phyloP scores from a whole-genome alignment of 2,329 filamentous ascomycete species.

The Calonectria honghensis region DNA sequence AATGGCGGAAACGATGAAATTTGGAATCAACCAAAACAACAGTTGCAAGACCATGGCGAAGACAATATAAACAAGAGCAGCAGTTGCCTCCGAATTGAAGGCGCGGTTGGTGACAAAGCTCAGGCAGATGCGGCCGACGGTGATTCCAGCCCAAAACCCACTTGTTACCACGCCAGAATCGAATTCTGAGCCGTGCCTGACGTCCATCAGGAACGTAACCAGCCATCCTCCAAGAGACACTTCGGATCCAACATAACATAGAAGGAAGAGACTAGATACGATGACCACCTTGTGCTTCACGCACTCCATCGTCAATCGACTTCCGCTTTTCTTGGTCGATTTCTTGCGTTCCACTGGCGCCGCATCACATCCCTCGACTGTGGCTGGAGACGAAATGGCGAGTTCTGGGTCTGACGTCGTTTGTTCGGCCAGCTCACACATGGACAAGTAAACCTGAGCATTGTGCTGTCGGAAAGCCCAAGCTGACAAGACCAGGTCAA shows the following conservation, averaged over 20 bases:
- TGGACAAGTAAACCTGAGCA: conserved; percentile 1
- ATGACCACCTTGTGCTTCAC: background rate
- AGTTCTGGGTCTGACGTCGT: background rate
- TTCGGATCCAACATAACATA: conserved; percentile 1
- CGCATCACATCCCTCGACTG: background rate
- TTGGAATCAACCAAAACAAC: background rate
- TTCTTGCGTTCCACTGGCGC: background rate
- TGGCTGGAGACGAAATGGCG: background rate
- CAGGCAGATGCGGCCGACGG: background rate
- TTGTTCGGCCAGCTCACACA: background rate
- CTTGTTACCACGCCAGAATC: background rate
- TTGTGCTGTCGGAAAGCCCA: conserved; percentile 10
- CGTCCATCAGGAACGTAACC: conserved; percentile 5
- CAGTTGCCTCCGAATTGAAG: conserved; percentile 2
- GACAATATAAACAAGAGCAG: background rate
- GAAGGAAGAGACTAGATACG: background rate
- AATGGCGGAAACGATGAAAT: background rate
- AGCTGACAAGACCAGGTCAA: background rate
- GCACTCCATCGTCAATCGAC: conserved; percentile 2
- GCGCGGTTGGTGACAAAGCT: conserved; percentile 5
- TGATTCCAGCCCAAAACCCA: conserved; percentile 10
- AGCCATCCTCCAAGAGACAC: conserved; percentile 4
- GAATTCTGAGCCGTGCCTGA: conserved; percentile 2
- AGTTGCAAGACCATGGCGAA: background rate
- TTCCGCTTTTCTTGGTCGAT: background rate